Evolutionary conservation across 441 rosid species (phyloP).

Genomic region (Pelargonium myrrhifolium): DNA sequence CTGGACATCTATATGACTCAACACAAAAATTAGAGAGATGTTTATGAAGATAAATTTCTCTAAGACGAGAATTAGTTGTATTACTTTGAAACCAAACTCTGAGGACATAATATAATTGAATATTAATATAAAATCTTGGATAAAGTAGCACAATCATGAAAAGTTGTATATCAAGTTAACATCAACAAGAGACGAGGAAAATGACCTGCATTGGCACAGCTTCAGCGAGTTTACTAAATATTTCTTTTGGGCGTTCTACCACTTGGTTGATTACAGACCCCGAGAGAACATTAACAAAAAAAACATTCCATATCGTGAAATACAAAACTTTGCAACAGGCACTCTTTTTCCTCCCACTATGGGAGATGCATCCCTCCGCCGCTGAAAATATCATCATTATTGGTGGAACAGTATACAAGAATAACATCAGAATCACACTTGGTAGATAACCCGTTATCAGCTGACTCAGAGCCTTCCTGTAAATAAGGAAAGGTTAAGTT

Average conservation of each 20-base stretch:
- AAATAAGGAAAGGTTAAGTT: conserved; percentile 19
- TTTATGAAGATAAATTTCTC: background rate
- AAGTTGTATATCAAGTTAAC: background rate
- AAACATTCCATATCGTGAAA: conserved; percentile 93
- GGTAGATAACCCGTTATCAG: conserved; percentile 90
- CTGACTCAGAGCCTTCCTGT: conserved; percentile 51
- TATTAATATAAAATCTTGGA: background rate
- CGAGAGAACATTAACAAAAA: conserved; percentile 70
- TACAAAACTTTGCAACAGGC: conserved; percentile 68
- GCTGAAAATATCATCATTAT: conserved; percentile 76
- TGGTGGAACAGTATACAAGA: conserved; percentile 72
- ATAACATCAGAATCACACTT: conserved; percentile 66
- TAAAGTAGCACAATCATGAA: background rate
- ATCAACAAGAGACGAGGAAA: conserved; percentile 14
- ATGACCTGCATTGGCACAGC: conserved; percentile 75
- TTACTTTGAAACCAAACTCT: background rate
- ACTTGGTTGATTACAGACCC: conserved; percentile 66
- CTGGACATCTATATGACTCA: background rate
- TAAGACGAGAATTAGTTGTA: background rate
- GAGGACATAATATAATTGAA: background rate
- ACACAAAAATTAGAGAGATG: background rate
- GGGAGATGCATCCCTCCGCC: conserved; percentile 68
- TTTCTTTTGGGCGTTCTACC: conserved; percentile 47
- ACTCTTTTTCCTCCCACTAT: conserved; percentile 74
- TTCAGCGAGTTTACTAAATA: conserved; percentile 65